phyloP scores from a whole-genome alignment of 768 basidiomycete genomes.

The Xerocomellus dryophilus region DNA sequence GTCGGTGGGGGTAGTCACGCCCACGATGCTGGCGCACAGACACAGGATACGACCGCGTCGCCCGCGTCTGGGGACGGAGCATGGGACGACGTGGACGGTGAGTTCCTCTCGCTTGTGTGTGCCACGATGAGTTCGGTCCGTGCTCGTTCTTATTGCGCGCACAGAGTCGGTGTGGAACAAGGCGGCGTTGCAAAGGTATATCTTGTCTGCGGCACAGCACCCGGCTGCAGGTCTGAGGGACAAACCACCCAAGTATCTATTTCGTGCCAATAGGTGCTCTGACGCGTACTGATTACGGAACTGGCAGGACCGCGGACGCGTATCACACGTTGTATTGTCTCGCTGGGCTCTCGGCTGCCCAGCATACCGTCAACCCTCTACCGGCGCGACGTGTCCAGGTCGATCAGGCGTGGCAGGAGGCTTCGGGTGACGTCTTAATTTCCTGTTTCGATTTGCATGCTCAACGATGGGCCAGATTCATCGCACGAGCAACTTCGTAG shows the following conservation, averaged over 20 bases:
- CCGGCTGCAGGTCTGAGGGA: conserved; percentile 86
- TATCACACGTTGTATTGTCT: conserved; percentile 96
- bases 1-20: conserved; percentile 30
- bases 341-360: conserved; percentile 83
- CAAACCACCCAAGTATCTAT: conserved; percentile 86
- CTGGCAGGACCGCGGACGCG: conserved; percentile 72
- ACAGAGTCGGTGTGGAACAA: conserved; percentile 54
- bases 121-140: too few species aligned
- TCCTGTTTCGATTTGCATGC: background rate
- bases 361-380: conserved; percentile 68
- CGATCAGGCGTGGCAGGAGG: conserved; percentile 37
- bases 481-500: conserved; percentile 33
- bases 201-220: conserved; percentile 82
- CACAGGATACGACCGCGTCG: background rate
- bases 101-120: conserved; percentile 5
- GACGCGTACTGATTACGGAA: background rate
- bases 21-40: background rate
- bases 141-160: background rate
- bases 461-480: conserved; percentile 25
- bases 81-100: conserved; percentile 74
- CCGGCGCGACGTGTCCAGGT: conserved; percentile 35
- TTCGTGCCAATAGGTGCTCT: background rate
- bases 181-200: conserved; percentile 79
- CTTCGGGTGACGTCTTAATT: conserved; percentile 12
- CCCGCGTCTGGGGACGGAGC: conserved; percentile 31